Conservation (phyloP, 257 asterid genomes). For the Ballota nigra region DNA sequence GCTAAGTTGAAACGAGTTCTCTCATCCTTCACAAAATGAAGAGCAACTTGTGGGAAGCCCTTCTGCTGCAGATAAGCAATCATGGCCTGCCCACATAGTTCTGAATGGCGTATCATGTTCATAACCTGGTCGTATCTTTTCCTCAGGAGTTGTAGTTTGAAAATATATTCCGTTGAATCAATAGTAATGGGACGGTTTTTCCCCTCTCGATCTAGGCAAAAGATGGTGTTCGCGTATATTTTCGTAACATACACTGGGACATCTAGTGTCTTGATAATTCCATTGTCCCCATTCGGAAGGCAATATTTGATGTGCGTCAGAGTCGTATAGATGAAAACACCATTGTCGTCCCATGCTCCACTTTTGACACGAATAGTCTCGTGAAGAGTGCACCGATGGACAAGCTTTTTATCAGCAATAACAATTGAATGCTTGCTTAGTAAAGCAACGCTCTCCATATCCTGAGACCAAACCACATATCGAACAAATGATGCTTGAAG, state of each 20-base stretch:
- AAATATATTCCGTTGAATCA: slow-evolving; percentile 86
- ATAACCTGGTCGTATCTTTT: slow-evolving; percentile 92
- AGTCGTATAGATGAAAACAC: slow-evolving; percentile 90
- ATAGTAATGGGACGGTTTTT: slow-evolving; percentile 80
- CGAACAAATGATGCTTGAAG: slow-evolving; percentile 77
- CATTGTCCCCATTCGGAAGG: slow-evolving; percentile 95
- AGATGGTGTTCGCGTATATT: slow-evolving; percentile 76
- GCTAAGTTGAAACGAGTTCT: slow-evolving; percentile 76
- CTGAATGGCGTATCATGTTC: slow-evolving; percentile 91
- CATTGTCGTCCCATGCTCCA: slow-evolving; percentile 99
- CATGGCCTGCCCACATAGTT: slow-evolving; percentile 97
- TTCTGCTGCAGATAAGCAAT: slow-evolving; percentile 64
- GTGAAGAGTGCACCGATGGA: slow-evolving; percentile 94
- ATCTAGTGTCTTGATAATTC: slow-evolving; percentile 88
- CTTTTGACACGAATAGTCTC: slow-evolving; percentile 98
- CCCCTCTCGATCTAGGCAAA: slow-evolving; percentile 96
- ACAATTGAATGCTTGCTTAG: slow-evolving; percentile 94
- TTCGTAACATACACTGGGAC: slow-evolving; percentile 85
- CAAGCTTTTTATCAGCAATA: slow-evolving; percentile 86
- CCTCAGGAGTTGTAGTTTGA: slow-evolving; percentile 65
- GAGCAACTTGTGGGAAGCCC: slow-evolving; percentile 57
- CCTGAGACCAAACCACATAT: slow-evolving; percentile 89
- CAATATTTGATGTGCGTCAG: slow-evolving; percentile 94
- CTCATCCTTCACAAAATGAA: slow-evolving; percentile 91
- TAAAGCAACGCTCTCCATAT: slow-evolving; percentile 91